These are phyloP conservation scores for Herpetomonas samuelpessoai DNA, from an alignment of 208 protist species.

Conservation along the genomic window DNA sequence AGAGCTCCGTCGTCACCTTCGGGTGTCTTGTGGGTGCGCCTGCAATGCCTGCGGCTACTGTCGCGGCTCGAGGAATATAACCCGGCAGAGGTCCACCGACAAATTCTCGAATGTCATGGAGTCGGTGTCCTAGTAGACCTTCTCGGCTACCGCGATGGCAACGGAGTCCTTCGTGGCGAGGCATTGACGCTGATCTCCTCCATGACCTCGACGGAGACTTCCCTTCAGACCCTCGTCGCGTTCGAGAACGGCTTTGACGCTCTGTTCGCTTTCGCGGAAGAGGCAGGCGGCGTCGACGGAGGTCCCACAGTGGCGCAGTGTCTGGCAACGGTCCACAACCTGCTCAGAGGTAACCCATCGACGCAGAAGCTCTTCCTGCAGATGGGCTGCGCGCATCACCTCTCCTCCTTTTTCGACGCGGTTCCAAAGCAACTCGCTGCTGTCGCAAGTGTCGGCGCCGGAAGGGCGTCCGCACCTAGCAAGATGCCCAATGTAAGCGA, in stretches of 20 bases:
- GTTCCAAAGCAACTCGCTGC: constrained; percentile 24
- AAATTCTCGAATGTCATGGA: constrained; percentile 58
- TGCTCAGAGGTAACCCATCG: constrained; percentile 78
- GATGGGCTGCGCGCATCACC: constrained; percentile 58
- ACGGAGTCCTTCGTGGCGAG: constrained; percentile 45
- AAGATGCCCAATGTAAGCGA: neutral
- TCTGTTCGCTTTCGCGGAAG: constrained; percentile 55
- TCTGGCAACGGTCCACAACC: constrained; percentile 78
- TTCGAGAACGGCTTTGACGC: constrained; percentile 82
- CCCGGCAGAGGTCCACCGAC: constrained; percentile 37
- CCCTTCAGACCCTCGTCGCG: constrained; percentile 78
- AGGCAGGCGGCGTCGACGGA: constrained; percentile 49
- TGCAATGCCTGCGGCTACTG: constrained; percentile 62
- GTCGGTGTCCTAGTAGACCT: constrained; percentile 56
- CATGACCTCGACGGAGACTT: constrained; percentile 58
- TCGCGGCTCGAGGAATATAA: constrained; percentile 67
- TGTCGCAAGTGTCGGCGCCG: no score
- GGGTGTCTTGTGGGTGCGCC: constrained; percentile 29
- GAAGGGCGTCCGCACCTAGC: neutral
- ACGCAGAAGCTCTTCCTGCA: constrained; percentile 85
- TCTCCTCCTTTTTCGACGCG: constrained; percentile 51
- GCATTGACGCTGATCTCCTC: constrained; percentile 58
- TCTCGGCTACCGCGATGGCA: constrained; percentile 45
- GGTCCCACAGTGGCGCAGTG: constrained; percentile 64
- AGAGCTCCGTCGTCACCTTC: constrained; percentile 3